Base-by-base conservation (phyloP, 2,329 filamentous ascomycete species). In the Botryotinia calthae region DNA sequence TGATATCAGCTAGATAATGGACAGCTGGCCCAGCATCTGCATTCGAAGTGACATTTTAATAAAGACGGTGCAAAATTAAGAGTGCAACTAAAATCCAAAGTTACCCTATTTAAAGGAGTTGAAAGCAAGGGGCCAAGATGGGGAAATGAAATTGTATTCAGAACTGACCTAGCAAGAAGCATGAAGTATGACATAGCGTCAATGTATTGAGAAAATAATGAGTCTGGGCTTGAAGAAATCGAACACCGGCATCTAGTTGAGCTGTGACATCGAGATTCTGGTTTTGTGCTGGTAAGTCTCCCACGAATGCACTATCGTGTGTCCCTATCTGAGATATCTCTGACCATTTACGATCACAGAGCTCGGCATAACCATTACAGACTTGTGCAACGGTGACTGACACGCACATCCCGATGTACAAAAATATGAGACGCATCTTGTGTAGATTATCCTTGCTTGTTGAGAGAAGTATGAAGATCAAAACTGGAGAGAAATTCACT, bases 271-370 rank as follows among this genome's bases (percentile, higher is more conserved):
- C 84, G 44, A 88, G 82, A 72, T 87, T 85, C 78, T 93, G 90
- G 79, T 91, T 91, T 25, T 80, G 74, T 18, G 77, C 79, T 7
- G 75, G 77, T 18, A 80, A 67, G 16, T 73, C 46, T 6, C 80
- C 80, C 12, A 80, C 79, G 40, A 81, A 81, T 1, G 80, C 77
- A 3, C 87, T 88, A 82, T 93, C 87, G 81, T 93, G 91, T 5
- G 90, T 85, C 37, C 90, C 91, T 77, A 96, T 88, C 80, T 94
- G 87, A 1, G 93, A 94, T 76, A 96, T 87, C 76, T 91, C 88
- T 82, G 89, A 90, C 84, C 95, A 96, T n/a, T 87, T 82, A 75
- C 88, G 88, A 74, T 83, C 84, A 84, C 93, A 96, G 42, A 96
- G 87, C 59, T 86, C 84, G 0, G 92, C 90, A 5, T 92, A 93